Percentiles rank a stretch among this genome's conserved stretches.
phyloP scores from a whole-genome alignment of 768 basidiomycete genomes.

The Astraeus odoratus region DNA sequence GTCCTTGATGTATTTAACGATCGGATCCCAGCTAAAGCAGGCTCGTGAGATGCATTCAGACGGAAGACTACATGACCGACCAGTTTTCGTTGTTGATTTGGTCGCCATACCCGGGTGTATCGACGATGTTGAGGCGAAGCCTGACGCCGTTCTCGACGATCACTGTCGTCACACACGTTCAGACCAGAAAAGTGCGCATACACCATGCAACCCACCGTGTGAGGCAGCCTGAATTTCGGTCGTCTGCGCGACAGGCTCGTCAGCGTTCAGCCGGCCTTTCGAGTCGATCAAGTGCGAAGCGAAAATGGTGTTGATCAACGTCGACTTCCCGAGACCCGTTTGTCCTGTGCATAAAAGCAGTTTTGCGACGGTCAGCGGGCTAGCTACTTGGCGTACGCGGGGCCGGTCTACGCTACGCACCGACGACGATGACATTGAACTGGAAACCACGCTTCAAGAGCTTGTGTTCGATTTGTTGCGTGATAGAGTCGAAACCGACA shows the following conservation, averaged over 20 bases:
- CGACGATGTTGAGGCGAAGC: slow-evolving; percentile 93
- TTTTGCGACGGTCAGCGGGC: neutral
- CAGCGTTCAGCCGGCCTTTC: slow-evolving; percentile 84
- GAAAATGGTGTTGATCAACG: slow-evolving; percentile 97
- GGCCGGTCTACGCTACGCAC: slow-evolving; percentile 41
- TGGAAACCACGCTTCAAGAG: slow-evolving; percentile 98
- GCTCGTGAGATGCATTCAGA: slow-evolving; percentile 2
- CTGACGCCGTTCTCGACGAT: slow-evolving; percentile 95
- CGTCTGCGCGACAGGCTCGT: slow-evolving; percentile 89
- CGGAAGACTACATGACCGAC: slow-evolving; percentile 36
- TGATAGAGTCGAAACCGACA: slow-evolving; percentile 98
- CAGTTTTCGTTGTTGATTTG: slow-evolving; percentile 99
- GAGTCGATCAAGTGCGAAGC: slow-evolving; percentile 97
- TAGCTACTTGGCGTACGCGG: neutral
- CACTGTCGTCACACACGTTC: slow-evolving; percentile 41
- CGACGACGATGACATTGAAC: slow-evolving; percentile 97
- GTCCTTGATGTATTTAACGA: slow-evolving; percentile 99
- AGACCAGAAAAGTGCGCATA: neutral
- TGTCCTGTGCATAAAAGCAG: slow-evolving; percentile 51
- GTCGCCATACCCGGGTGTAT: slow-evolving; percentile 98
- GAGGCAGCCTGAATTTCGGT: slow-evolving; percentile 95
- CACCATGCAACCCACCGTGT: slow-evolving; percentile 57
- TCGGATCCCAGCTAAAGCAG: slow-evolving; percentile 87
- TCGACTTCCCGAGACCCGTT: slow-evolving; percentile 97
- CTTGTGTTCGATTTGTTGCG: slow-evolving; percentile 97